A percentile compares a stretch with the other conserved stretches of the same genome.
phyloP scores from a whole-genome alignment of 208 protist species.

The Leishmania tarentolae region DNA sequence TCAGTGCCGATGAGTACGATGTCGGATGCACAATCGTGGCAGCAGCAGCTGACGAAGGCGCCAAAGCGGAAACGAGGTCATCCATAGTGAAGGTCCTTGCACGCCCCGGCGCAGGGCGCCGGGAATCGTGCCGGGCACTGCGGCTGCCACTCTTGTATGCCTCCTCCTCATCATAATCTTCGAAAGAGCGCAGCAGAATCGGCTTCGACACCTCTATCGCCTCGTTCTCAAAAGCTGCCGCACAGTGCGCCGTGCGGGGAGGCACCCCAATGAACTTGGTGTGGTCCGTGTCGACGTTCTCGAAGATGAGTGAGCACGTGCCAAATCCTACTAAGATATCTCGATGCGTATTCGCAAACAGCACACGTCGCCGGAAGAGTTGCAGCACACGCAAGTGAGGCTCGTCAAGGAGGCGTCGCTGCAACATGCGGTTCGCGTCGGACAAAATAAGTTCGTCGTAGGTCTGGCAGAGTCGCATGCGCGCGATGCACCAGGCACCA shows the following conservation, averaged over 20 bases:
- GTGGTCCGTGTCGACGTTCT: constrained; percentile 40
- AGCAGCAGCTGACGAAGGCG: not conserved
- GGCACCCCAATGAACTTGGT: constrained; percentile 36
- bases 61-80: not conserved
- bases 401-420: constrained; percentile 45
- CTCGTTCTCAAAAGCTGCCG: constrained; percentile 49
- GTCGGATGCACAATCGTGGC: not conserved
- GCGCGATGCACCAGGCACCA: constrained; percentile 46
- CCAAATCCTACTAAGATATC: constrained; percentile 74
- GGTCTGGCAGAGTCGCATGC: constrained; percentile 41
- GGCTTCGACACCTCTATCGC: constrained; percentile 39
- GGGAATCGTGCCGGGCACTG: not conserved
- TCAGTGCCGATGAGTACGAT: not conserved
- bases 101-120: not conserved
- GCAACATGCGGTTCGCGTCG: constrained; percentile 40
- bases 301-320: constrained; percentile 63
- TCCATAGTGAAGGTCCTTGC: not conserved
- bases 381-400: constrained; percentile 47
- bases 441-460: constrained; percentile 56
- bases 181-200: constrained; percentile 40
- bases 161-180: constrained; percentile 9
- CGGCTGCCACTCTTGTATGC: not conserved
- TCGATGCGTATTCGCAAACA: constrained; percentile 76
- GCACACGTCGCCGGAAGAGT: constrained; percentile 56
- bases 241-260: constrained; percentile 31